Conservation (phyloP, 2,329 filamentous ascomycete species). For the Fusarium buharicum region DNA sequence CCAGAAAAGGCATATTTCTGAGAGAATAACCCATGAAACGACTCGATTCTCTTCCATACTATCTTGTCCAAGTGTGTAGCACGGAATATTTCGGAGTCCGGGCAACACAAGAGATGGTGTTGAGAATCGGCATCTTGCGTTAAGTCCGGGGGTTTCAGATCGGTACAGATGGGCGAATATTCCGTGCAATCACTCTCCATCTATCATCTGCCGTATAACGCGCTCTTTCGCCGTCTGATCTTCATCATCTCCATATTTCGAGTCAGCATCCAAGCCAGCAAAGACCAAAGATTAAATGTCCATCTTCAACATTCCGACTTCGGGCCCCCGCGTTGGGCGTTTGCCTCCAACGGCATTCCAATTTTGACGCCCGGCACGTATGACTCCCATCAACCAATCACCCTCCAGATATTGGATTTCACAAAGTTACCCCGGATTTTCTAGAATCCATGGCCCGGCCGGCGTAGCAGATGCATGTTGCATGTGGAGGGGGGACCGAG, state of each 20-base stretch:
- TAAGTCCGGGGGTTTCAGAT: conserved; percentile 23
- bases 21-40: neutral
- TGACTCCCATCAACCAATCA: conserved; percentile 14
- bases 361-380: conserved; percentile 15
- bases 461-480: conserved; percentile 2
- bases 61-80: too few species aligned
- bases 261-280: neutral
- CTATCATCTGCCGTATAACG: conserved; percentile 5
- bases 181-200: conserved; percentile 2
- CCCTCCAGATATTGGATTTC: conserved; percentile 6
- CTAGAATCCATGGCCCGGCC: conserved; percentile 2
- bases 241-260: neutral
- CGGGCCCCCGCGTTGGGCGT: neutral
- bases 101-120: neutral
- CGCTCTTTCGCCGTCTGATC: conserved; percentile 5
- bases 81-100: conserved; percentile 35
- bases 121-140: conserved; percentile 19
- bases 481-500: neutral
- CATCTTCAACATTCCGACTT: neutral
- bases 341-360: conserved; percentile 27
- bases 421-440: conserved; percentile 28
- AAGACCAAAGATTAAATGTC: neutral
- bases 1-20: neutral
- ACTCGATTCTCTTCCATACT: too few species aligned
- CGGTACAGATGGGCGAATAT: conserved; percentile 14